A percentile compares a stretch with the other conserved stretches of the same genome.
phyloP scores from a whole-genome alignment of 768 basidiomycete genomes.

The Flagelloscypha sp. region DNA sequence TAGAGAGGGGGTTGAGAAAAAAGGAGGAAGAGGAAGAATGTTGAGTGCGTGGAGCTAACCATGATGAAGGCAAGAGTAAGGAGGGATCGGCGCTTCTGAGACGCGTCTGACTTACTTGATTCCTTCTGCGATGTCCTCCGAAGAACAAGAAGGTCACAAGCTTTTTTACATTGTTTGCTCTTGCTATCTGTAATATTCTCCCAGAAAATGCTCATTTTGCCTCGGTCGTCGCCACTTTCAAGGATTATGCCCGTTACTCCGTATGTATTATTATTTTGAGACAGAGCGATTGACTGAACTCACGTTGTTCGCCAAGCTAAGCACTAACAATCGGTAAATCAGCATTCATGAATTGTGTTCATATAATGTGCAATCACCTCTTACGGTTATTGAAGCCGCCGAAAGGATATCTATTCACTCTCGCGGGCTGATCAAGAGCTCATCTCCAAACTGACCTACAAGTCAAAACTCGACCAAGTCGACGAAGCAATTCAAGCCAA shows the following conservation, averaged over 20 bases:
- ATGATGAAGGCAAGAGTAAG: too few relatives aligned
- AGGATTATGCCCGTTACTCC: slow-evolving; percentile 68
- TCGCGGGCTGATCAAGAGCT: slow-evolving; percentile 62
- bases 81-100: too few relatives aligned
- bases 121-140: too few relatives aligned
- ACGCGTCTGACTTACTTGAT: too few relatives aligned
- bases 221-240: slow-evolving; percentile 68
- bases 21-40: too few relatives aligned
- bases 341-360: background rate
- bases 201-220: slow-evolving; percentile 68
- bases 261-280: slow-evolving; percentile 29
- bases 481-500: slow-evolving; percentile 79
- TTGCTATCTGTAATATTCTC: too few relatives aligned
- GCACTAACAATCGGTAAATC: slow-evolving; percentile 48
- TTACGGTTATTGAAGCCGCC: slow-evolving; percentile 40
- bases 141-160: too few relatives aligned
- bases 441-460: slow-evolving; percentile 62
- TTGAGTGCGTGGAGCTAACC: too few relatives aligned
- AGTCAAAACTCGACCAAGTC: slow-evolving; percentile 67
- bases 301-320: slow-evolving; percentile 24
- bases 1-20: too few relatives aligned
- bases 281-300: slow-evolving; percentile 8
- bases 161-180: too few relatives aligned
- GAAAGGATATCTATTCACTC: slow-evolving; percentile 72
- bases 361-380: background rate